phyloP scores from a whole-genome alignment of 306 rosid species.

The Cucurbita moschata region DNA sequence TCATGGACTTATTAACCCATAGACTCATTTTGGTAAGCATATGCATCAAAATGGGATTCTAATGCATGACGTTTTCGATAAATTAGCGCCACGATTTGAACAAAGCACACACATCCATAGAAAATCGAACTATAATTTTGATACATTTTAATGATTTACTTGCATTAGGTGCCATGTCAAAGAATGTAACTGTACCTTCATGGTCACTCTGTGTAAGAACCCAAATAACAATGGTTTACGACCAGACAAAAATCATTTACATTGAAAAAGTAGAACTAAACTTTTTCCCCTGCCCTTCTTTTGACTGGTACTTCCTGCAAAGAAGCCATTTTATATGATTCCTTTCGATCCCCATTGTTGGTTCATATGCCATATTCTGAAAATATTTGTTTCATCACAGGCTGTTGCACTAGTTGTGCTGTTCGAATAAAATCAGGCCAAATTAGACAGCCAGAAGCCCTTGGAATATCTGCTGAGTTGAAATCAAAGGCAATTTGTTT shows the following conservation, averaged over 20 bases:
- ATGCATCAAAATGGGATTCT: not conserved
- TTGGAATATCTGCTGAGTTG: slow-evolving; percentile 87
- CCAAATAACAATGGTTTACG: not conserved
- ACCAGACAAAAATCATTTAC: not conserved
- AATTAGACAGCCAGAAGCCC: slow-evolving; percentile 88
- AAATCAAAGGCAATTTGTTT: slow-evolving; percentile 45
- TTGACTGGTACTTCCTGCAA: not conserved
- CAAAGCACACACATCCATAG: not conserved
- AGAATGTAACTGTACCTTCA: not conserved
- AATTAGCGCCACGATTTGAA: not conserved
- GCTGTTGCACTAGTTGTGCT: slow-evolving; percentile 98
- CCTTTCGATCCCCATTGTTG: not conserved
- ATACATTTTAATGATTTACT: not conserved
- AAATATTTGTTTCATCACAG: slow-evolving; percentile 23
- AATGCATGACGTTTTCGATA: not conserved
- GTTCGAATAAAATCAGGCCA: slow-evolving; percentile 85
- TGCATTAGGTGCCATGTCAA: not conserved
- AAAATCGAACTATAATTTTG: not conserved
- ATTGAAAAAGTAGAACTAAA: too few relatives aligned
- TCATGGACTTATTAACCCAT: not conserved
- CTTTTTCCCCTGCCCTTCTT: not conserved
- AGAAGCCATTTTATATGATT: not conserved
- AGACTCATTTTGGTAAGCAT: not conserved
- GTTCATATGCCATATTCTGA: not conserved
- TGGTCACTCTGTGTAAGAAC: not conserved